Conservation (phyloP, 257 asterid species). For the Nicotiana sylvestris region DNA sequence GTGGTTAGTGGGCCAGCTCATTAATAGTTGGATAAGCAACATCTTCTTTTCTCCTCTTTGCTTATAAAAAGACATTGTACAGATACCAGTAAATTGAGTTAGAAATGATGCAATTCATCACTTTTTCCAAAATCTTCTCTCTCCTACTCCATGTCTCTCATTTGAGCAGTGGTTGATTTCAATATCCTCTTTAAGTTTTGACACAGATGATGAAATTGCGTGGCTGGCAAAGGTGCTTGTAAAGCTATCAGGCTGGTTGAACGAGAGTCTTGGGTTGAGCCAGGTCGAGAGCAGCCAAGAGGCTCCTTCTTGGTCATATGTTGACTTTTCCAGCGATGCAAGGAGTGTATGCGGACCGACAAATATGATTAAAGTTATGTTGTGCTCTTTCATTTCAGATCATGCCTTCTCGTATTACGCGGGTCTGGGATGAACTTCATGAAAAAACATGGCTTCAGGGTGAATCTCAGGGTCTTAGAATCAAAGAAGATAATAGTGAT, state of each 20-base stretch:
- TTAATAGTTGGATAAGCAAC: no score
- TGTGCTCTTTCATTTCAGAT: slow-evolving; percentile 30
- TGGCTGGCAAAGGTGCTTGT: slow-evolving; percentile 78
- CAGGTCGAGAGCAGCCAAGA: slow-evolving; percentile 25
- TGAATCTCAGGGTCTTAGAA: slow-evolving; percentile 74
- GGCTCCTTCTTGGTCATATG: slow-evolving; percentile 38
- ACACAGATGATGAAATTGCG: slow-evolving; percentile 61
- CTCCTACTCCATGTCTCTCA: no score
- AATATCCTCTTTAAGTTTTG: no score
- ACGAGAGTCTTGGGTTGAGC: slow-evolving; percentile 62
- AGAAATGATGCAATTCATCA: no score
- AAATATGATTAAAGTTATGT: slow-evolving; percentile 47
- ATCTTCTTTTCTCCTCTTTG: no score
- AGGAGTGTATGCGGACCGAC: slow-evolving; percentile 39
- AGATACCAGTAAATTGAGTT: no score
- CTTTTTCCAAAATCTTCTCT: no score
- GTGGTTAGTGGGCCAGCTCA: no score
- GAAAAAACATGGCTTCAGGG: slow-evolving; percentile 55
- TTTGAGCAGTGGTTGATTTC: no score
- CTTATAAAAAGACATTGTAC: no score
- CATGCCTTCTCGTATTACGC: slow-evolving; percentile 42
- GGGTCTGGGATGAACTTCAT: slow-evolving; percentile 38
- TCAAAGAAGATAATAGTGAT: slow-evolving; percentile 54
- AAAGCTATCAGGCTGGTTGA: slow-evolving; percentile 53
- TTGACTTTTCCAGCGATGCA: slow-evolving; percentile 41